Percentiles rank a stretch among this genome's conserved stretches.
phyloP scores from a whole-genome alignment of 257 asterid species.

The Cinchona pubescens region DNA sequence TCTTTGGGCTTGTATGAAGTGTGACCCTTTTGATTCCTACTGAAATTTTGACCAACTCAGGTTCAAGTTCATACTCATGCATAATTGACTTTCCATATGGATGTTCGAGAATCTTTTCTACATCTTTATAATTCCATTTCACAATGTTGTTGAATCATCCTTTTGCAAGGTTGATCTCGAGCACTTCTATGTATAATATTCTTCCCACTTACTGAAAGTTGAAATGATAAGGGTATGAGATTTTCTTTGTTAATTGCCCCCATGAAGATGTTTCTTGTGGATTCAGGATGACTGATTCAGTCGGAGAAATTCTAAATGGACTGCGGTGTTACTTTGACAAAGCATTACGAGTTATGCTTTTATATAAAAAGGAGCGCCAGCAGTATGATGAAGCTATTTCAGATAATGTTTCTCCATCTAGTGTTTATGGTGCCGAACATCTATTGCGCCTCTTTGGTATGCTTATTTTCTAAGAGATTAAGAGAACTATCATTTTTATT shows the following conservation, averaged over 20 bases:
- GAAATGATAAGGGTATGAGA: not conserved
- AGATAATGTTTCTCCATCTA: slow-evolving; percentile 66
- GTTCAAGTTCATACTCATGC: not conserved
- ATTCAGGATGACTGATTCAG: slow-evolving; percentile 64
- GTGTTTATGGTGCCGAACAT: slow-evolving; percentile 95
- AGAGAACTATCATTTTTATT: not conserved
- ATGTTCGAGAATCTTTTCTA: not conserved
- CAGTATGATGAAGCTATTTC: slow-evolving; percentile 67
- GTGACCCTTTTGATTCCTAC: not conserved
- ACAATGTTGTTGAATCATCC: not conserved
- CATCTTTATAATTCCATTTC: not conserved
- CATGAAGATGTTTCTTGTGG: slow-evolving; percentile 23
- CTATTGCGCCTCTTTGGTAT: slow-evolving; percentile 93
- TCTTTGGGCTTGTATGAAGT: not conserved
- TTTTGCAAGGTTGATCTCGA: not conserved
- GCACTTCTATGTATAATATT: not conserved
- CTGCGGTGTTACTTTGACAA: slow-evolving; percentile 80
- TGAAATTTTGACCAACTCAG: slow-evolving; percentile 1
- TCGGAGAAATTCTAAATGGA: slow-evolving; percentile 81
- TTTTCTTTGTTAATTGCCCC: not conserved
- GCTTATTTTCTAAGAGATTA: slow-evolving; percentile 16
- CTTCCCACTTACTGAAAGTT: not conserved
- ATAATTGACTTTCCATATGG: not conserved
- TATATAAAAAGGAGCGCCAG: slow-evolving; percentile 85
- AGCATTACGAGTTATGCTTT: slow-evolving; percentile 69